These are phyloP conservation scores for Leccinum barrowsii DNA, from an alignment of 768 basidiomycete species.

Conservation along the genomic window DNA sequence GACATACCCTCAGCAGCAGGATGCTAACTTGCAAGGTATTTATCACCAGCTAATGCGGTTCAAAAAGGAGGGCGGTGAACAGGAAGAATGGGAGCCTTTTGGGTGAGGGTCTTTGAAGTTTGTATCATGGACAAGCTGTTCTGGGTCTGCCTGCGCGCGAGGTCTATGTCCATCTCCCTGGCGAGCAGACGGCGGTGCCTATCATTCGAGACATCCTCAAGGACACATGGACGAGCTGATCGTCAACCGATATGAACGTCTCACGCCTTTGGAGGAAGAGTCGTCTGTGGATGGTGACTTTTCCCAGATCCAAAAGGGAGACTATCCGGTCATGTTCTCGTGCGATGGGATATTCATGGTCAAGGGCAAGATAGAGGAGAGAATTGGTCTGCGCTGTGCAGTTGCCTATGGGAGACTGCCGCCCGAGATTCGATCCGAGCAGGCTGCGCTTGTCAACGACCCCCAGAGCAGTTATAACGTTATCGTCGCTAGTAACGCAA, in stretches of 20 bases:
- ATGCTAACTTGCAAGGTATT: conserved; percentile 29
- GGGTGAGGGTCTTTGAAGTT: conserved; percentile 29
- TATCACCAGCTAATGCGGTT: conserved; percentile 29
- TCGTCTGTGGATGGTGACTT: conserved; percentile 61
- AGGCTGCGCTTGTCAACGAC: conserved; percentile 90
- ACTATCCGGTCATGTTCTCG: too few species aligned
- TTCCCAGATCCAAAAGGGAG: conserved; percentile 5
- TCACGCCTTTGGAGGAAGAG: conserved; percentile 72
- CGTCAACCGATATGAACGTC: conserved; percentile 79
- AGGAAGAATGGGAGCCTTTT: conserved; percentile 33
- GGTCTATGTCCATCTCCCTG: too few species aligned
- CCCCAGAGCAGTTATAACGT: conserved; percentile 78
- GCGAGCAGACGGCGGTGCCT: conserved; percentile 29
- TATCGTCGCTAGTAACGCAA: conserved; percentile 89
- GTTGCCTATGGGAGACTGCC: conserved; percentile 92
- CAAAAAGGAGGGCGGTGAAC: conserved; percentile 14
- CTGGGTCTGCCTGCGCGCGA: too few species aligned
- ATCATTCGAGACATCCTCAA: conserved; percentile 67
- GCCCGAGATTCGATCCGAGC: conserved; percentile 88
- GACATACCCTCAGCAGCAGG: conserved; percentile 28
- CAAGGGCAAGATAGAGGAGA: too few species aligned
- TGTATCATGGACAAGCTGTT: conserved; percentile 20
- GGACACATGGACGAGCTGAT: conserved; percentile 75
- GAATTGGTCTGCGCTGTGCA: too few species aligned
- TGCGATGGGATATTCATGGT: too few species aligned